Evolutionary conservation across 106 monocot species (phyloP).

Genomic region (Apostasia shenzhenica): DNA sequence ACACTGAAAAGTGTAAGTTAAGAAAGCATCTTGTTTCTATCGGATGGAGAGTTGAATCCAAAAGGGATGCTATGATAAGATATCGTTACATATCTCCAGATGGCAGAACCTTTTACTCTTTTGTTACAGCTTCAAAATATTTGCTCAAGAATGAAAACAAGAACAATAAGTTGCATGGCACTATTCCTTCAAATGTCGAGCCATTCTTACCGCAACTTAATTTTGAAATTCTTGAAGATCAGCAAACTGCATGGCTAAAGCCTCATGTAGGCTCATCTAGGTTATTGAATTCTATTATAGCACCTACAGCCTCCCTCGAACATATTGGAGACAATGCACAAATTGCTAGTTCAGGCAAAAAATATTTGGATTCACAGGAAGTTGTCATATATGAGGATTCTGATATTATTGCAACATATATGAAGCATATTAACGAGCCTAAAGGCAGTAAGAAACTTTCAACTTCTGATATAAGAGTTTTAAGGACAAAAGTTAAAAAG

Average conservation of each 20-base stretch:
- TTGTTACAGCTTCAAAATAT: not conserved
- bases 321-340: not conserved
- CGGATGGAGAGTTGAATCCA: slow-evolving; percentile 38
- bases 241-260: not conserved
- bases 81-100: slow-evolving; percentile 26
- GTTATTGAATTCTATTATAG: not conserved
- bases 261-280: not conserved
- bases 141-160: not conserved
- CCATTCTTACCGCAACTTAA: not conserved
- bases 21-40: slow-evolving; percentile 35
- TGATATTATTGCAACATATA: slow-evolving; percentile 2
- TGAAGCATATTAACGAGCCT: slow-evolving; percentile 3
- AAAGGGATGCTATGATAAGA: slow-evolving; percentile 8
- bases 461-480: not conserved
- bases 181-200: not conserved
- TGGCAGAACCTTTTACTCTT: slow-evolving; percentile 12
- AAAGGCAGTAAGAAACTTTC: slow-evolving; percentile 1
- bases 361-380: not conserved
- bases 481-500: slow-evolving; percentile 18
- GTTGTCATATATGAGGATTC: not conserved
- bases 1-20: not conserved
- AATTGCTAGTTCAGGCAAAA: not conserved
- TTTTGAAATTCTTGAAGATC: not conserved
- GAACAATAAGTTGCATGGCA: not conserved
- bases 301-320: not conserved